phyloP scores from a whole-genome alignment of 139 green algal genomes.

The Volvox reticuliferus region DNA sequence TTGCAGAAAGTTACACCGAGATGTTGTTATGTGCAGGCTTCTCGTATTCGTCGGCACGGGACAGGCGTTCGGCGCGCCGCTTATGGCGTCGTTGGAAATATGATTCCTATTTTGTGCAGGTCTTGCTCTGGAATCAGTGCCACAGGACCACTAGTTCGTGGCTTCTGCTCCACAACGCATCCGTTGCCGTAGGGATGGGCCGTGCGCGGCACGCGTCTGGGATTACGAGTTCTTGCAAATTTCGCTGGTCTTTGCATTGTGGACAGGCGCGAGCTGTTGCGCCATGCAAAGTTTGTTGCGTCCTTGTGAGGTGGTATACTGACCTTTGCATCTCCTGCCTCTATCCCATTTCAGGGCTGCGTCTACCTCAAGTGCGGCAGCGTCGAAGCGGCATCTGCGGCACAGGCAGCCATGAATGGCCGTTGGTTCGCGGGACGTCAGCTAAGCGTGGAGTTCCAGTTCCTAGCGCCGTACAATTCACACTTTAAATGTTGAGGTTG shows the following conservation, averaged over 20 bases:
- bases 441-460: constrained; percentile 92
- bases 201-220: neutral
- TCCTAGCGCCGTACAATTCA: constrained; percentile 78
- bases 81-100: too few species aligned
- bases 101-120: too few species aligned
- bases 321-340: neutral
- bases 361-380: constrained; percentile 93
- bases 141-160: too few species aligned
- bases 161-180: neutral
- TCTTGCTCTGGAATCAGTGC: too few species aligned
- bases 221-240: neutral
- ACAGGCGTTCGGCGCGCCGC: neutral
- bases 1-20: neutral
- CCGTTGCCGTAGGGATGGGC: neutral
- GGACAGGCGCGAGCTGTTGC: too few species aligned
- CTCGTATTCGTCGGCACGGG: neutral
- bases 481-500: constrained; percentile 69
- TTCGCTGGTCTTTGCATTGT: neutral
- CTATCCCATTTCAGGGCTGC: constrained; percentile 78
- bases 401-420: constrained; percentile 86
- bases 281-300: too few species aligned
- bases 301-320: too few species aligned
- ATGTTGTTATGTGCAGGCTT: constrained; percentile 30
- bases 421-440: constrained; percentile 72
- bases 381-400: constrained; percentile 70